These are phyloP conservation scores for Neopestalotiopsis clavispora DNA, from an alignment of 2,329 filamentous ascomycete species.

Conservation along the genomic window DNA sequence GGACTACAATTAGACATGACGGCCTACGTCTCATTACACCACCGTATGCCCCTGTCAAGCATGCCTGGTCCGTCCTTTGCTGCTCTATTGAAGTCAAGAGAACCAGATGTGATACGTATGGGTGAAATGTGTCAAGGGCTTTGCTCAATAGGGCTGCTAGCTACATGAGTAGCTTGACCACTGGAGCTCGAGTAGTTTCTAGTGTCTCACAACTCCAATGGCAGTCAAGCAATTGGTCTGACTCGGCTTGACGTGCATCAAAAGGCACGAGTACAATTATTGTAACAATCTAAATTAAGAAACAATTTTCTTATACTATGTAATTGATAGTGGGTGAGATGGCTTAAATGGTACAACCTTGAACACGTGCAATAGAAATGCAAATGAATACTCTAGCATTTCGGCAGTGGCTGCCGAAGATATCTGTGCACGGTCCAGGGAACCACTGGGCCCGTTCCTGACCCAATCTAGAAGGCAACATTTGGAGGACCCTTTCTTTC, in stretches of 20 bases:
- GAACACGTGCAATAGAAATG: neutral
- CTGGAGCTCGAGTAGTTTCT: neutral
- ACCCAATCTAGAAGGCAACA: neutral
- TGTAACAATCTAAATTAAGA: too few relatives aligned
- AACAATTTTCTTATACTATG: too few relatives aligned
- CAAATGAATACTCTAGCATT: neutral
- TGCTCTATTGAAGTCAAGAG: neutral
- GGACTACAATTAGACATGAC: too few relatives aligned
- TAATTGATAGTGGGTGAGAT: neutral
- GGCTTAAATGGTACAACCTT: neutral
- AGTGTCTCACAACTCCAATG: neutral
- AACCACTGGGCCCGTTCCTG: neutral
- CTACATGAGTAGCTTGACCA: neutral
- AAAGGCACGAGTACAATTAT: too few relatives aligned
- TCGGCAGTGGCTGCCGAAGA: neutral
- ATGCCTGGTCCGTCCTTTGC: too few relatives aligned
- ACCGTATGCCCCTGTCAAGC: too few relatives aligned
- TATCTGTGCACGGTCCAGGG: neutral
- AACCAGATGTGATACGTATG: neutral
- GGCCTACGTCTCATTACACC: too few relatives aligned
- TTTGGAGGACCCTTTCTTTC: neutral
- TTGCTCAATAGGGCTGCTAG: neutral
- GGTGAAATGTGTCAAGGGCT: neutral
- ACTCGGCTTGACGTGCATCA: neutral
- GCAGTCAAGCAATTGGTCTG: neutral